Percentiles rank a stretch among this genome's conserved stretches.
Conservation (phyloP, 371 early-diverging fungal species). For the Mortierella polycephala region DNA sequence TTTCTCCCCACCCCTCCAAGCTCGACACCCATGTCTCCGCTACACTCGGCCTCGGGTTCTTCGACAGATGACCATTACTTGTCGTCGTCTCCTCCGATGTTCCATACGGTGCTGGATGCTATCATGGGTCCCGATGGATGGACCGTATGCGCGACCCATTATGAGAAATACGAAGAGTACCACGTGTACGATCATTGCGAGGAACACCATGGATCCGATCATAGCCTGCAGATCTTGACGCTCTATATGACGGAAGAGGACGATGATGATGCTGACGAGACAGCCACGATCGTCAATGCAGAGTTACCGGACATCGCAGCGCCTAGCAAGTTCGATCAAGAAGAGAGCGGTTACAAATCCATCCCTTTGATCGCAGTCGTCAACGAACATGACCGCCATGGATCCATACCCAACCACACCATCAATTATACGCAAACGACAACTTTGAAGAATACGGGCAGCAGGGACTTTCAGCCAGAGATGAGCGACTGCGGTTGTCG, state of each 20-base stretch:
- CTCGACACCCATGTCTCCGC: constrained; percentile 35
- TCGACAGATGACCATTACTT: constrained; percentile 1
- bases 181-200: constrained; percentile 33
- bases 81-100: neutral
- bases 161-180: constrained; percentile 35
- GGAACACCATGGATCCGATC: constrained; percentile 39
- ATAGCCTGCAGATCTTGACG: constrained; percentile 30
- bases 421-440: too few species aligned
- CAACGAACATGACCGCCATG: too few species aligned
- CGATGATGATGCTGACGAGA: constrained; percentile 16
- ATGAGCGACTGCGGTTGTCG: constrained; percentile 41
- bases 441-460: neutral
- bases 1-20: constrained; percentile 42
- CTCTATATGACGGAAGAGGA: constrained; percentile 27
- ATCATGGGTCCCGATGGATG: neutral
- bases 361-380: too few species aligned
- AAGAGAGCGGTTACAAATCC: neutral
- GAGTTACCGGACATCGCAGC: neutral
- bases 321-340: neutral
- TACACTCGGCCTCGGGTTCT: constrained; percentile 13
- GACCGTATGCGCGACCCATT: constrained; percentile 8
- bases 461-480: neutral
- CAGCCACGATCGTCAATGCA: neutral
- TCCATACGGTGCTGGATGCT: neutral
- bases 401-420: too few species aligned